A percentile compares a stretch with the other conserved stretches of the same genome.
Conservation (phyloP, 2,329 filamentous ascomycete species). For the Trematosphaeria pertusa region DNA sequence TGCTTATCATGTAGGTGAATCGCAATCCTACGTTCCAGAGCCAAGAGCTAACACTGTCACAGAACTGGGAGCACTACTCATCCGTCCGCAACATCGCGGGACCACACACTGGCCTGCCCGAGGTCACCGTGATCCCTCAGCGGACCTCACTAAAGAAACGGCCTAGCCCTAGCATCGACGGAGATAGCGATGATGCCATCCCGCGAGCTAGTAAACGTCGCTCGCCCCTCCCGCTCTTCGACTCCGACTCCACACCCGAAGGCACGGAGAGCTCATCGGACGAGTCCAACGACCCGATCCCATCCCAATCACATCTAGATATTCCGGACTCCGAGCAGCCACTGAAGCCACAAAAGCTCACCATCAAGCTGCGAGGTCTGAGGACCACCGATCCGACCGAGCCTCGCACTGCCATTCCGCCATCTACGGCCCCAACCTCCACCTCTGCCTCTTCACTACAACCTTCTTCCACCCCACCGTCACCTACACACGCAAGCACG, state of each 20-base stretch:
- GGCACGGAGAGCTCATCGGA: conserved; percentile 45
- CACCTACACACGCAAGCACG: not conserved
- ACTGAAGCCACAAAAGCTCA: conserved; percentile 36
- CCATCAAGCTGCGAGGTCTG: conserved; percentile 41
- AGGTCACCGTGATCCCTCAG: conserved; percentile 47
- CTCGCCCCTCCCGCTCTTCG: conserved; percentile 54
- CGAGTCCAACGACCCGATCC: conserved; percentile 38
- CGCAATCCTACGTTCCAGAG: not conserved
- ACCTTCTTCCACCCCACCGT: not conserved
- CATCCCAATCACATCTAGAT: conserved; percentile 34
- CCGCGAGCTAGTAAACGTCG: conserved; percentile 62
- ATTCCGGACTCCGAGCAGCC: conserved; percentile 20
- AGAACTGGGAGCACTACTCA: conserved; percentile 72
- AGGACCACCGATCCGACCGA: conserved; percentile 31
- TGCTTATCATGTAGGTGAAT: conserved; percentile 65
- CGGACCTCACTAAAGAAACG: conserved; percentile 48
- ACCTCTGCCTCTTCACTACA: not conserved
- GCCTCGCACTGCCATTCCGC: conserved; percentile 22
- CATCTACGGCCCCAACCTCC: conserved; percentile 3
- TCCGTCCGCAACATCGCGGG: conserved; percentile 68
- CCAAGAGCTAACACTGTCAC: conserved; percentile 29
- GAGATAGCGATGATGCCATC: conserved; percentile 57
- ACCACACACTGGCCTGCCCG: conserved; percentile 63
- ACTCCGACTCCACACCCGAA: conserved; percentile 48
- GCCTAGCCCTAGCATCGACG: conserved; percentile 60